Percentiles rank a stretch among this genome's conserved stretches.
These are phyloP conservation scores for Populus euphratica DNA, from an alignment of 345 rosid genomes.

Conservation along the genomic window DNA sequence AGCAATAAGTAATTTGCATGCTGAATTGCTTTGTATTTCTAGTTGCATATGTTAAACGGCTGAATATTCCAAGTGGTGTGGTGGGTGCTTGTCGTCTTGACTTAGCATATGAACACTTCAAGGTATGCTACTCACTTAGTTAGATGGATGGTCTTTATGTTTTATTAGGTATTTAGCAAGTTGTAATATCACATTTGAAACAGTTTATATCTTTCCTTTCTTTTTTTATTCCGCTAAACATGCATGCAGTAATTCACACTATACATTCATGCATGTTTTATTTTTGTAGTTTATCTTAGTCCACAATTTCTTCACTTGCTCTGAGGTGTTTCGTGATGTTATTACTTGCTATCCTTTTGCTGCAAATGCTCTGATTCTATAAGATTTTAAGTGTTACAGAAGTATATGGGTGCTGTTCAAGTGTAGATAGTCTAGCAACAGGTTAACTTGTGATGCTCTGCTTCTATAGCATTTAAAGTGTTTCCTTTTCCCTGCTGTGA, in stretches of 20 bases:
- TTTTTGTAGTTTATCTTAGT: not conserved
- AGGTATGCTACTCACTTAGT: constrained; percentile 47
- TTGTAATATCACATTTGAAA: not conserved
- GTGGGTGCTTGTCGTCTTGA: constrained; percentile 98
- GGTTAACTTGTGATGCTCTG: not conserved
- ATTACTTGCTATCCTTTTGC: not conserved
- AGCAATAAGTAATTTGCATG: not conserved
- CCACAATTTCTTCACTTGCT: not conserved
- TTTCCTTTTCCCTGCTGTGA: not conserved
- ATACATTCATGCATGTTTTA: not conserved
- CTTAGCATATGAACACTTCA: constrained; percentile 95
- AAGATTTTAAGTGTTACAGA: not conserved
- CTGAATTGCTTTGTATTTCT: constrained; percentile 20
- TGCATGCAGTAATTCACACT: not conserved
- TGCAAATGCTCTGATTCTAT: not conserved
- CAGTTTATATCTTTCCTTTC: not conserved
- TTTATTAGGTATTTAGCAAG: not conserved
- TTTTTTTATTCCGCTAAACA: not conserved
- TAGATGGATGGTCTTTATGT: constrained; percentile 7
- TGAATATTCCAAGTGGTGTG: constrained; percentile 90
- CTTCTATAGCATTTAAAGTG: not conserved
- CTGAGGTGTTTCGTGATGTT: not conserved
- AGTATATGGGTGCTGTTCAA: not conserved
- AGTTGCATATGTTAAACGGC: constrained; percentile 81
- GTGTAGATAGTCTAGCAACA: not conserved